phyloP scores from a whole-genome alignment of 163 green algal genomes.

The Scenedesmus sp. region DNA sequence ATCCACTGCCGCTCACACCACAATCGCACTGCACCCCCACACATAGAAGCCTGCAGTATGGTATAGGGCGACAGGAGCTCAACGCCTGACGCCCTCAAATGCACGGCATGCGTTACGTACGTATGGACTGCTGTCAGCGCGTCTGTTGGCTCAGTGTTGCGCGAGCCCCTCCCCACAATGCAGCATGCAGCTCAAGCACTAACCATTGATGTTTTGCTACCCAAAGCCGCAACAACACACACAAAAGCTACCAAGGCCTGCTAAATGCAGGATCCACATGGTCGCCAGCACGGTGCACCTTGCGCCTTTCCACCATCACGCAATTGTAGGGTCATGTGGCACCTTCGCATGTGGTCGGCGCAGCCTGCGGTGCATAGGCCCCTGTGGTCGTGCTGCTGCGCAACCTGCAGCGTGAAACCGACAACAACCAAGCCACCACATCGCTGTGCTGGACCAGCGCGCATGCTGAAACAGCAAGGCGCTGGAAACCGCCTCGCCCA shows the following conservation, averaged over 20 bases:
- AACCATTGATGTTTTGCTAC: not conserved
- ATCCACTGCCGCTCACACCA: not conserved
- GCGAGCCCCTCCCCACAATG: not conserved
- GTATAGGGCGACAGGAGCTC: not conserved
- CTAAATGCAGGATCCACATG: not conserved
- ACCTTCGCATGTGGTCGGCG: too few species aligned
- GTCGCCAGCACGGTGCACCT: not conserved
- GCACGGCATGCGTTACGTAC: slow-evolving; percentile 2
- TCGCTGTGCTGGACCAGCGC: too few species aligned
- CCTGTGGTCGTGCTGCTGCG: too few species aligned
- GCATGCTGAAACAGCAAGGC: too few species aligned
- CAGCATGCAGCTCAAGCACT: not conserved
- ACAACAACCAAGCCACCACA: too few species aligned
- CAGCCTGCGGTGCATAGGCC: too few species aligned
- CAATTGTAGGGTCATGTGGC: too few species aligned
- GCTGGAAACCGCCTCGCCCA: too few species aligned
- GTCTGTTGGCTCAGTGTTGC: not conserved
- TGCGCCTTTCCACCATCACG: too few species aligned
- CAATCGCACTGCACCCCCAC: not conserved
- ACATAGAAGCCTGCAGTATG: not conserved
- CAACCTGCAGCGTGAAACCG: too few species aligned
- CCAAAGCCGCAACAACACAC: not conserved
- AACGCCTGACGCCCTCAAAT: not conserved
- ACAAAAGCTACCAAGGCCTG: not conserved
- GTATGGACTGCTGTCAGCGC: not conserved